These are phyloP conservation scores for Groenewaldozyma auringiensis DNA, from an alignment of 1,139 yeast species.

Conservation along the genomic window DNA sequence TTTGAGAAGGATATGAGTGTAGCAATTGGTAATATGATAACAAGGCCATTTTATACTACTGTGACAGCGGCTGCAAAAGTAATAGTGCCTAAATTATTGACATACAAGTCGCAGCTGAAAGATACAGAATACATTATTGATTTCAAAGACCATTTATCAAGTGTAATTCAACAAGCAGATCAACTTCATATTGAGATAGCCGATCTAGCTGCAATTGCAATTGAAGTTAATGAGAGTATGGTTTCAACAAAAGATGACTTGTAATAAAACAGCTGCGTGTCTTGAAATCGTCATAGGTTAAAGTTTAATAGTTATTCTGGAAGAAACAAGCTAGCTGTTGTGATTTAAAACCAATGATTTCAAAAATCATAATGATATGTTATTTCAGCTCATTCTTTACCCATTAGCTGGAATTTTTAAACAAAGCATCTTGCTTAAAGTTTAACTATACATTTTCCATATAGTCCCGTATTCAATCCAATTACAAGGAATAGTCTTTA, in stretches of 20 bases:
- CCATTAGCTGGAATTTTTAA: too few relatives aligned
- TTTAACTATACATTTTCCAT: too few relatives aligned
- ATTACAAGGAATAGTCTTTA: too few relatives aligned
- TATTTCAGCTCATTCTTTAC: too few relatives aligned
- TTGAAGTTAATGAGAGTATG: background rate
- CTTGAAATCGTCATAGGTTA: too few relatives aligned
- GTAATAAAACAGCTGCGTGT: too few relatives aligned
- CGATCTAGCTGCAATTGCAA: background rate
- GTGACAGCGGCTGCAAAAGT: background rate
- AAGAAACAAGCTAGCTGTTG: too few relatives aligned
- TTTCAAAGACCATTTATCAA: background rate
- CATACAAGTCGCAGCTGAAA: background rate
- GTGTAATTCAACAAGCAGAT: slow-evolving; percentile 1
- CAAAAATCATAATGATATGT: too few relatives aligned
- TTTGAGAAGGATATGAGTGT: slow-evolving; percentile 2
- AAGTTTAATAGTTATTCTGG: too few relatives aligned
- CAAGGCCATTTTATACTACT: background rate
- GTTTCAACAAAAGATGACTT: background rate
- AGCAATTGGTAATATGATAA: slow-evolving; percentile 1
- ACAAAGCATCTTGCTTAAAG: too few relatives aligned
- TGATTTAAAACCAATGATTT: too few relatives aligned
- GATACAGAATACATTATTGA: background rate
- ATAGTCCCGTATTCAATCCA: too few relatives aligned
- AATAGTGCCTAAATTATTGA: background rate
- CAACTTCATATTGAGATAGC: slow-evolving; percentile 2